Evolutionary conservation across 805 yeast genomes (phyloP).

Genomic region (Starmera pachycereana): DNA sequence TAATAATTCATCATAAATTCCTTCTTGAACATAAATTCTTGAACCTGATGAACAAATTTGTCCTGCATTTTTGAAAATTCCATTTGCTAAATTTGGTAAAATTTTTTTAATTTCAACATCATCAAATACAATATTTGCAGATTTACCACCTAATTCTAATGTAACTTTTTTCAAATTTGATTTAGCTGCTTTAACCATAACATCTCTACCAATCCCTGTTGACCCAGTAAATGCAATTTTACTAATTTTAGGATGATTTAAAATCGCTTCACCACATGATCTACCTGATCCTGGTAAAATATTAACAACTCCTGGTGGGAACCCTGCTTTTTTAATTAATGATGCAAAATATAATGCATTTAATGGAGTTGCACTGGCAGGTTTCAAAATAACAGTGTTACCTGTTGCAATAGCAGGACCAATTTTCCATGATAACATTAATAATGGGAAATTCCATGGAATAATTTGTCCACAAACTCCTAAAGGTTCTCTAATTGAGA

Average conservation of each 20-base stretch:
- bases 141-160: conserved; percentile 77
- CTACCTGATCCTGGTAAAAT: conserved; percentile 69
- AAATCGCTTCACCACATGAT: conserved; percentile 60
- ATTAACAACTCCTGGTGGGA: conserved; percentile 69
- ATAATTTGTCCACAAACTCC: conserved; percentile 81
- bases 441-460: conserved; percentile 79
- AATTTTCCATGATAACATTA: conserved; percentile 73
- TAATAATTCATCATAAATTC: conserved; percentile 53
- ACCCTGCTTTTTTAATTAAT: conserved; percentile 55
- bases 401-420: conserved; percentile 76
- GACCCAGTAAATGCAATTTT: conserved; percentile 80
- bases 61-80: conserved; percentile 74
- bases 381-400: conserved; percentile 61
- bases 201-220: conserved; percentile 62
- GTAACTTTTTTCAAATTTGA: conserved; percentile 72
- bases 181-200: conserved; percentile 60
- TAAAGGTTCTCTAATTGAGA: conserved; percentile 62
- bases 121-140: conserved; percentile 64
- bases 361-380: conserved; percentile 72
- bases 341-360: conserved; percentile 56
- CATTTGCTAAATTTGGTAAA: conserved; percentile 41
- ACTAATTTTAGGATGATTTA: conserved; percentile 58
- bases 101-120: conserved; percentile 51
- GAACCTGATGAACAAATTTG: conserved; percentile 82
- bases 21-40: conserved; percentile 67